Evolutionary conservation across 2,329 filamentous ascomycete genomes (phyloP).

Genomic region (Biscogniauxia mediterranea): DNA sequence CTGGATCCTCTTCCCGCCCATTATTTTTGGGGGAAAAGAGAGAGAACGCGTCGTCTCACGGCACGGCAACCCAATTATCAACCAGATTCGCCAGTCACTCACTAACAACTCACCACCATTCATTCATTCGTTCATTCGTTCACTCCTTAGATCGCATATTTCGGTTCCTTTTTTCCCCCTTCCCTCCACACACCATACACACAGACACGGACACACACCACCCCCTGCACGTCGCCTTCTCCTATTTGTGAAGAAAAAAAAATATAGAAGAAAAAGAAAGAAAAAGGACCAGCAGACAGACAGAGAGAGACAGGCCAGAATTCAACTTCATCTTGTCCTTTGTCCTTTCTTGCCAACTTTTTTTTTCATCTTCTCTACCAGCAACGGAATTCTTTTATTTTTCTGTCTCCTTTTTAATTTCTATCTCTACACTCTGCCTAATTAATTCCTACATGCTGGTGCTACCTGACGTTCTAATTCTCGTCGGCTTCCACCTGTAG

Average conservation of each 20-base stretch:
- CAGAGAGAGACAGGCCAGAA: no score
- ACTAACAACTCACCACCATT: not conserved
- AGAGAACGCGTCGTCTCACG: conserved; percentile 22
- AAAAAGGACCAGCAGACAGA: not conserved
- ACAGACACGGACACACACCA: not conserved
- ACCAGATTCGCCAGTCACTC: conserved; percentile 10
- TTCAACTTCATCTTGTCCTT: not conserved
- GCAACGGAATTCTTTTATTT: not conserved
- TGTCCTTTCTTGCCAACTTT: not conserved
- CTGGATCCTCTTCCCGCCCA: conserved; percentile 21
- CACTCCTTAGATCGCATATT: conserved; percentile 1
- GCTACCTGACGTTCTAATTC: not conserved
- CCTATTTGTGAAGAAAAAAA: not conserved
- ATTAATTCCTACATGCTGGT: not conserved
- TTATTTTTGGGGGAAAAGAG: conserved; percentile 20
- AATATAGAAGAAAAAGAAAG: not conserved
- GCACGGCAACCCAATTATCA: conserved; percentile 2
- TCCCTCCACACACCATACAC: no score
- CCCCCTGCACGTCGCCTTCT: not conserved
- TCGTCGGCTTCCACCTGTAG: not conserved
- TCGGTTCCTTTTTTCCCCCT: not conserved
- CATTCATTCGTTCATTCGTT: conserved; percentile 12
- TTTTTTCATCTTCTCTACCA: not conserved
- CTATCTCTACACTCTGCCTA: not conserved
- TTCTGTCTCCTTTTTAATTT: not conserved